These are phyloP conservation scores for Phytophthora uliginosa DNA, from an alignment of 352 stramenopile species.

Conservation along the genomic window DNA sequence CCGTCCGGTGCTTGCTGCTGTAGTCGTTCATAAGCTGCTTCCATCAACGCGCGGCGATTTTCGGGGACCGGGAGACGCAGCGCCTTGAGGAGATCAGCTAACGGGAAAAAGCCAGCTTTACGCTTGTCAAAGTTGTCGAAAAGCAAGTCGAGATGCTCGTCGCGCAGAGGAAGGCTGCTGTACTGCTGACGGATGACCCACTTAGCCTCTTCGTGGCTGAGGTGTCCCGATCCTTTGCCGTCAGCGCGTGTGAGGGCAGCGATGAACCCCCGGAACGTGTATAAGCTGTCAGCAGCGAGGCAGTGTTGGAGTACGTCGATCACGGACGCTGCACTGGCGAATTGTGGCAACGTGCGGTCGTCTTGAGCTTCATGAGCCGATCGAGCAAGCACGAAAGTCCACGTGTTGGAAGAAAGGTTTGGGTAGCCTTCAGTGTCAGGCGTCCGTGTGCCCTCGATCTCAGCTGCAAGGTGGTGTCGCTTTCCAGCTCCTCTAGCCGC, in stretches of 20 bases:
- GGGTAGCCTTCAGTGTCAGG: constrained; percentile 71
- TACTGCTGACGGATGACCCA: constrained; percentile 65
- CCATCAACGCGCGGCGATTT: constrained; percentile 48
- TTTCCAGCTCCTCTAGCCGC: constrained; percentile 64
- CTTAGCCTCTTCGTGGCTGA: constrained; percentile 78
- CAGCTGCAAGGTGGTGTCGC: constrained; percentile 73
- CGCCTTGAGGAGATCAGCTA: constrained; percentile 51
- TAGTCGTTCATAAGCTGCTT: constrained; percentile 58
- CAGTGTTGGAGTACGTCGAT: constrained; percentile 65
- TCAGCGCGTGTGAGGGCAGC: constrained; percentile 53
- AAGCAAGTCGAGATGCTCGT: constrained; percentile 82
- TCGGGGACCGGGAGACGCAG: constrained; percentile 51
- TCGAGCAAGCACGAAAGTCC: constrained; percentile 68
- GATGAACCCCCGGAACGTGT: constrained; percentile 67
- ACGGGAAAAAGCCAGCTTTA: constrained; percentile 68
- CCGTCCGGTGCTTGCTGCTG: constrained; percentile 32
- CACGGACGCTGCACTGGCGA: constrained; percentile 51
- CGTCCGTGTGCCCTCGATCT: constrained; percentile 66
- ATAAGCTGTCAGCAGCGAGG: constrained; percentile 65
- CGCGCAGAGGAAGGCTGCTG: constrained; percentile 58
- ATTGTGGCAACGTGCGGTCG: constrained; percentile 52
- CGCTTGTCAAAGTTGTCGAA: constrained; percentile 80
- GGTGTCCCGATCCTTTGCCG: constrained; percentile 53
- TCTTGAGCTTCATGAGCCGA: constrained; percentile 53
- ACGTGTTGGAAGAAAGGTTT: constrained; percentile 65